These are phyloP conservation scores for Blepharisma japonicum DNA, from an alignment of 73 alveolate genomes.

Conservation along the genomic window DNA sequence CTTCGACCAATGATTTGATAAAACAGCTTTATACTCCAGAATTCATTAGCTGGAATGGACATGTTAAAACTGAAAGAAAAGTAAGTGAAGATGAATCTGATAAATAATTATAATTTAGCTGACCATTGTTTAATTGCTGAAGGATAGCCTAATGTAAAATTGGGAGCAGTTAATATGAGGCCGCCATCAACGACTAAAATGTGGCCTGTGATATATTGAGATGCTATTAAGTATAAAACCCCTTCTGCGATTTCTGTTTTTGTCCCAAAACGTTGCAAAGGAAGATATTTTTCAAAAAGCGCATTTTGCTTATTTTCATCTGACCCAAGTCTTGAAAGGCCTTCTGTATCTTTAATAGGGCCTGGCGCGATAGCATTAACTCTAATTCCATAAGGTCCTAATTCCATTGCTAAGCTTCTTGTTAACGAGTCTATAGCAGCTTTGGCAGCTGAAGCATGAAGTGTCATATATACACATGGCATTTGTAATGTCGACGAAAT, in stretches of 20 bases:
- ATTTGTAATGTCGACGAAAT: slow-evolving; percentile 75
- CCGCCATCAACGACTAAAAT: slow-evolving; percentile 84
- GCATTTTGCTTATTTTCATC: slow-evolving; percentile 34
- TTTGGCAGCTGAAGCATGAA: slow-evolving; percentile 86
- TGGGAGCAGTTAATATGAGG: slow-evolving; percentile 65
- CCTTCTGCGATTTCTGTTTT: slow-evolving; percentile 71
- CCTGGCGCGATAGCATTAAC: slow-evolving; percentile 86
- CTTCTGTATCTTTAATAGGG: slow-evolving; percentile 82
- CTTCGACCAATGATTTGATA: too few species aligned
- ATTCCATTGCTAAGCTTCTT: slow-evolving; percentile 79
- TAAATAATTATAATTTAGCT: background rate
- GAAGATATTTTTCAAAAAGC: slow-evolving; percentile 45
- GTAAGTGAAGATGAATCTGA: background rate
- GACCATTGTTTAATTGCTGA: background rate
- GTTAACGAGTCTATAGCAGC: slow-evolving; percentile 85
- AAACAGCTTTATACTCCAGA: too few species aligned
- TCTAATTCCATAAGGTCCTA: slow-evolving; percentile 81
- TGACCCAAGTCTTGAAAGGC: slow-evolving; percentile 67
- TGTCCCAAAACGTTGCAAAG: slow-evolving; percentile 31
- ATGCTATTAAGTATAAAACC: slow-evolving; percentile 60
- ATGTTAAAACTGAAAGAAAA: too few species aligned
- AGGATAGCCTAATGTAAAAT: slow-evolving; percentile 44
- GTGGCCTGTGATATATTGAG: slow-evolving; percentile 77
- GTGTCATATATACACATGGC: slow-evolving; percentile 58
- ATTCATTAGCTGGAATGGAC: too few species aligned